These are phyloP conservation scores for Effrenium voratum DNA, from an alignment of 73 alveolate genomes.

Conservation along the genomic window DNA sequence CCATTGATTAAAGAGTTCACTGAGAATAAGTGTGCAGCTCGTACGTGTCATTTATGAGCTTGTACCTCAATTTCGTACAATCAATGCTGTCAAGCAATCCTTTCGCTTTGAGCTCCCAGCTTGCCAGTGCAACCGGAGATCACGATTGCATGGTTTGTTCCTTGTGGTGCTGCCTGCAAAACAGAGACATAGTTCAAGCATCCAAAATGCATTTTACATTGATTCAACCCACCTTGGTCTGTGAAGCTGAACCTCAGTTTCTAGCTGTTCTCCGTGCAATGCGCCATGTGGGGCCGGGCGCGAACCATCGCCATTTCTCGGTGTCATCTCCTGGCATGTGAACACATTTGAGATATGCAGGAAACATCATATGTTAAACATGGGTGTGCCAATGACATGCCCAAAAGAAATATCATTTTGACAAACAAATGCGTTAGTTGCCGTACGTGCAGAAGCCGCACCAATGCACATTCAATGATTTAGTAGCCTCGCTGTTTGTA, in stretches of 20 bases:
- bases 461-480: no score
- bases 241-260: not conserved
- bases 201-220: not conserved
- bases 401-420: no score
- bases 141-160: conserved; percentile 30
- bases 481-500: no score
- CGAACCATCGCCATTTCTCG: not conserved
- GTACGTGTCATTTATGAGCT: conserved; percentile 55
- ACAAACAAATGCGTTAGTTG: no score
- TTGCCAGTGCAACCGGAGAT: conserved; percentile 89
- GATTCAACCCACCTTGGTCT: not conserved
- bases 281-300: not conserved
- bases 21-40: not conserved
- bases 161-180: not conserved
- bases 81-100: not conserved
- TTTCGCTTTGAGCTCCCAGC: not conserved
- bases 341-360: no score
- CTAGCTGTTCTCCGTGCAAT: not conserved
- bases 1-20: not conserved
- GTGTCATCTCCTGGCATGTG: not conserved
- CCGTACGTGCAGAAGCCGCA: no score
- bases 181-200: not conserved
- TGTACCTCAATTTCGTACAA: conserved; percentile 2
- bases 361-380: no score
- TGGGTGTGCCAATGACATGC: no score